phyloP scores from a whole-genome alignment of 2,329 filamentous ascomycete species.

The Biscogniauxia mediterranea region DNA sequence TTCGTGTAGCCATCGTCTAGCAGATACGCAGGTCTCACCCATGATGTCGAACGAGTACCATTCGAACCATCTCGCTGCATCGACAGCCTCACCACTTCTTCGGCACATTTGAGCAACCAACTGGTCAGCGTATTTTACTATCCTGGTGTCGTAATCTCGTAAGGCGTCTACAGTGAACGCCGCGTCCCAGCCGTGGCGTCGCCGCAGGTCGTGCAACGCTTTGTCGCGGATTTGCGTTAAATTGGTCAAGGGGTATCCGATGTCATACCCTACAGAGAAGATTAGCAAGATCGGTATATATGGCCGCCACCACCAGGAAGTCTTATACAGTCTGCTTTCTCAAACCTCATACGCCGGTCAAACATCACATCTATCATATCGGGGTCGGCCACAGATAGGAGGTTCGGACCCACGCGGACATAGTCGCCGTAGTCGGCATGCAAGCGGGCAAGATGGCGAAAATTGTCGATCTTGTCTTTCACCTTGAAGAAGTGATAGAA shows the following conservation, averaged over 20 bases:
- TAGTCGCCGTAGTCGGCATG: constrained; percentile 17
- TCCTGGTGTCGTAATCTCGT: constrained; percentile 15
- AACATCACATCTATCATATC: constrained; percentile 15
- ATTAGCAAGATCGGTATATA: not conserved
- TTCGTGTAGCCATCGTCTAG: not conserved
- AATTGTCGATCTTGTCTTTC: constrained; percentile 15
- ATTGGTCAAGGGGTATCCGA: constrained; percentile 16
- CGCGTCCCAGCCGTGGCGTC: constrained; percentile 18
- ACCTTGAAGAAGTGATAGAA: constrained; percentile 17
- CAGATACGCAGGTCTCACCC: constrained; percentile 10
- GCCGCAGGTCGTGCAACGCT: constrained; percentile 15
- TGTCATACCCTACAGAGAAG: constrained; percentile 15
- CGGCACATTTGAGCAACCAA: constrained; percentile 14
- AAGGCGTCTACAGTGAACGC: constrained; percentile 19
- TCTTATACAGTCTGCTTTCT: constrained; percentile 16
- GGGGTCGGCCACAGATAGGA: constrained; percentile 17
- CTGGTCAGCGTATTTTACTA: constrained; percentile 17
- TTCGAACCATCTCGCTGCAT: constrained; percentile 17
- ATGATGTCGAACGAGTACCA: constrained; percentile 22
- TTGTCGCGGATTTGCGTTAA: constrained; percentile 13
- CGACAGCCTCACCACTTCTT: constrained; percentile 11
- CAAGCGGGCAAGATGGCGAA: constrained; percentile 15
- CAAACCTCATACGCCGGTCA: constrained; percentile 8
- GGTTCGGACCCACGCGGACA: constrained; percentile 17
- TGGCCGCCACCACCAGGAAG: not conserved